Evolutionary conservation across 106 monocot genomes (phyloP), one percentile per base, ranked within the genome.

Genomic region (Dactylorhiza incarnata): DNA sequence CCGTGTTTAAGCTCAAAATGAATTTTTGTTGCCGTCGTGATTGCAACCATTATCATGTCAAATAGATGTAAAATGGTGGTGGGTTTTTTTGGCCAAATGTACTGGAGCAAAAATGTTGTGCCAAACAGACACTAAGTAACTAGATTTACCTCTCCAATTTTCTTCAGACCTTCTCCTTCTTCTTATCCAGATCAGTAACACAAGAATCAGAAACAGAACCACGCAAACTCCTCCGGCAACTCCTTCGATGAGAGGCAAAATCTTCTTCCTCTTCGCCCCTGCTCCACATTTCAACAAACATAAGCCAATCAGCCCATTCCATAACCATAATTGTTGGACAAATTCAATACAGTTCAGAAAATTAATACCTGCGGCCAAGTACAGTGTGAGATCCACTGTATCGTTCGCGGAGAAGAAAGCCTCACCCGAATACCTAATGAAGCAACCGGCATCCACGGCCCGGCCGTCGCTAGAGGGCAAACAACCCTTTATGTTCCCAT

Each of bases 371-470:
- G 80, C 75, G n/a, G 48, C 11, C 73, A 78, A 65, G 48, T 52
- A 76, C 20, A 44, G 53, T 9, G 75, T 15, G 49, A 91, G 85
- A 76, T 87, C 83, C 26, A 83, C 73, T 7, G 87, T 87, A 70
- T 71, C 62, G 56, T 91, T 87, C 48, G 73, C 44, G 16, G 76
- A 51, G 48, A 91, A 91, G 78, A 90, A 90, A 11, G 78, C 23
- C 6, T 14, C 26, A 44, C 49, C 72, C n/a, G 91, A 91, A 71
- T 80, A 91, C 79, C 91, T 82, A 87, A 90, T 70, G 80, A 90
- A 87, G 72, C 90, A 90, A 9, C 90, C 90, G 12, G 90, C 90
- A 29, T 87, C 90, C 16, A 87, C 77, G 19, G 86, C 78, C 24
- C 83, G 62, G 5, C 82, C 90, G 12, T 80, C 80, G 19, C 71